phyloP scores from a whole-genome alignment of 371 early-diverging fungal genomes.

The Rhizopus arrhizus region DNA sequence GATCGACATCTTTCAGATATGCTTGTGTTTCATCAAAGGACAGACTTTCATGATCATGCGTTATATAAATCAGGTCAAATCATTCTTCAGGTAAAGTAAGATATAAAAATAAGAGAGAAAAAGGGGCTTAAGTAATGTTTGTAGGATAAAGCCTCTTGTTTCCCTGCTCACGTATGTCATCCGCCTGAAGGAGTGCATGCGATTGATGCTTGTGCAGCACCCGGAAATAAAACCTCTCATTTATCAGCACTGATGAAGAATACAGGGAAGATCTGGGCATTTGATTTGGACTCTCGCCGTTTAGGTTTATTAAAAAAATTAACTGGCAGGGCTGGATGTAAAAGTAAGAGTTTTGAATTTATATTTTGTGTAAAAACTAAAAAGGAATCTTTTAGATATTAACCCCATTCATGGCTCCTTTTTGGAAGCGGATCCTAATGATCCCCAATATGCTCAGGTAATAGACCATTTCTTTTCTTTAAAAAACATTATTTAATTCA shows the following conservation, averaged over 20 bases:
- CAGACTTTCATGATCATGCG: constrained; percentile 81
- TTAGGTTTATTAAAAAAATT: constrained; percentile 75
- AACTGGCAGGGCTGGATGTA: constrained; percentile 78
- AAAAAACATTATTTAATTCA: neutral
- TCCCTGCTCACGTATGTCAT: constrained; percentile 91
- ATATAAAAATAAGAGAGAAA: neutral
- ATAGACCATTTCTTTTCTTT: constrained; percentile 5
- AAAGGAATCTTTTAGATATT: constrained; percentile 52
- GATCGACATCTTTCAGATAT: constrained; percentile 83
- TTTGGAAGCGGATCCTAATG: constrained; percentile 65
- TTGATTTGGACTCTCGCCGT: constrained; percentile 86
- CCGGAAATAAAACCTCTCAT: constrained; percentile 98
- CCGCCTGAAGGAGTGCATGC: constrained; percentile 74
- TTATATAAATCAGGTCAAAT: constrained; percentile 75
- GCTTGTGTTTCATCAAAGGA: constrained; percentile 81
- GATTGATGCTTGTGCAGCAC: constrained; percentile 98
- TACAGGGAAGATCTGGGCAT: constrained; percentile 87
- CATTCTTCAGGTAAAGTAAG: constrained; percentile 75
- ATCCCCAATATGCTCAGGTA: constrained; percentile 61
- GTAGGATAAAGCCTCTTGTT: constrained; percentile 94
- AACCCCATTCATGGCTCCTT: constrained; percentile 67
- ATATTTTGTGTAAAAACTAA: neutral
- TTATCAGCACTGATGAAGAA: constrained; percentile 86
- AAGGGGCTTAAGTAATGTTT: neutral
- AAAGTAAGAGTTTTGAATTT: constrained; percentile 60